Base-by-base conservation (phyloP, 306 rosid genomes). In the Vicia sativa region DNA sequence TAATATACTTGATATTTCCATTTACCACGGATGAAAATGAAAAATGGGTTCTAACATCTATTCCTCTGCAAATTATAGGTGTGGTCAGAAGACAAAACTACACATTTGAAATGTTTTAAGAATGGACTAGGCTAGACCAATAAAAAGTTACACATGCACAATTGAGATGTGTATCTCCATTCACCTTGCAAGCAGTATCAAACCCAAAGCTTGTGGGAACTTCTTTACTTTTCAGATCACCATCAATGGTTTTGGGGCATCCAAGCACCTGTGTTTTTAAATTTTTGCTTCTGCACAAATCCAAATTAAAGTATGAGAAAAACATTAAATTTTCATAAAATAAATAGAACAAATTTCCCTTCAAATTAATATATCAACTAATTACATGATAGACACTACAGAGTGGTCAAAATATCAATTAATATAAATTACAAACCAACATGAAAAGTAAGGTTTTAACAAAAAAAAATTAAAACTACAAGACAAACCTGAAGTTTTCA, bases 121-220 rank as follows among this genome's bases (percentile, higher is more conserved):
- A 39, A 62, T 9, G 50, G 53, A 26, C 28, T 26, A 66, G 53
- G 19, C 28, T 26, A 66, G 56, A 65, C 53, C 29, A 9, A 77
- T 18, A 44, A 26, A 67, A 52, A 62, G 64, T 21, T 46, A 55
- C 23, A 73, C 29, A 48, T 15, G 37, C 54, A 31, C 31, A 25
- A 35, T 18, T 38, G 45, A 53, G 28, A 26, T 38, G 68, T 5
- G 58, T 21, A 79, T 45, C 53, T 66, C 61, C 43, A 73, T 15
- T 85, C 71, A 95, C 99, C 99, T 80, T 90, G 97, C 95, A 95
- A 71, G 99, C 99, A 38, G 99, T 90, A 81, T 95, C 99, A 62
- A 95, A 95, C 43, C 99, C 99, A 19, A 90, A 95, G 84, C 99
- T 95, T 39, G 87, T 77, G 41, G 99, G 99, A 71, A 95, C 99